Evolutionary conservation across 2,329 filamentous ascomycete species (phyloP), one percentile per base, ranked within the genome.

Genomic region (Alternaria arbusti): DNA sequence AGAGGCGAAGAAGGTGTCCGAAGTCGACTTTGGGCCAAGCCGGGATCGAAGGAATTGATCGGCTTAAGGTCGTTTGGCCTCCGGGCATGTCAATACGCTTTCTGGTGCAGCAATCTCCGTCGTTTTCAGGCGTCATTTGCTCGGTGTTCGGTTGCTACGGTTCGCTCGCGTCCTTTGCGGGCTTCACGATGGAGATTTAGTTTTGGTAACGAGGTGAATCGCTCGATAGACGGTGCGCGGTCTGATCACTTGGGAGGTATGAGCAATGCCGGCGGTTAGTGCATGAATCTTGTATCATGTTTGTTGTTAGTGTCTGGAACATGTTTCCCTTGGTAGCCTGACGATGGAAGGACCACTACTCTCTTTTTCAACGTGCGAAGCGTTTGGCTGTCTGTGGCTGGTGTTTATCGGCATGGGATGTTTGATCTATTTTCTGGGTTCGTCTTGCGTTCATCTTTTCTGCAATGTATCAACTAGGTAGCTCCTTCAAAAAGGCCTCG

Each of bases 1-100:
- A 83, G 92, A 95, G 50, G 63, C 59, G 57, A 91, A 90, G 83
- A 79, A 80, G 66, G 71, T 74, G 9, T 72, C 75, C 45, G 70
- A 80, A 63, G 74, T 79, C 46, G 78, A 80, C 65, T 80, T 80
- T 71, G 78, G 78, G 50, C 75, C 73, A 40, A 76, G 75, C 57
- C 70, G 72, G 9, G 71, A 74, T 28, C 74, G 76, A 50, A 70
- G 74, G 57, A 68, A 69, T 59, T 76, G 69, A 68, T 64, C 60
- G 45, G 51, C 57, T 52, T 26, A 13, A 40, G 43, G 47, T 55
- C 8, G 32, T 59, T 60, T 56, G 54, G 57, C 57, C 54, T 64
- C 58, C 46, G 40, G 61, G 60, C 61, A 60, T 77, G 73, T 76
- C 71, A 67, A 72, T 71, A 76, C 71, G 73, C 71, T 70, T 40